These are phyloP conservation scores for Litsea cubeba DNA, from an alignment of 164 flowering plant species.

Conservation along the genomic window DNA sequence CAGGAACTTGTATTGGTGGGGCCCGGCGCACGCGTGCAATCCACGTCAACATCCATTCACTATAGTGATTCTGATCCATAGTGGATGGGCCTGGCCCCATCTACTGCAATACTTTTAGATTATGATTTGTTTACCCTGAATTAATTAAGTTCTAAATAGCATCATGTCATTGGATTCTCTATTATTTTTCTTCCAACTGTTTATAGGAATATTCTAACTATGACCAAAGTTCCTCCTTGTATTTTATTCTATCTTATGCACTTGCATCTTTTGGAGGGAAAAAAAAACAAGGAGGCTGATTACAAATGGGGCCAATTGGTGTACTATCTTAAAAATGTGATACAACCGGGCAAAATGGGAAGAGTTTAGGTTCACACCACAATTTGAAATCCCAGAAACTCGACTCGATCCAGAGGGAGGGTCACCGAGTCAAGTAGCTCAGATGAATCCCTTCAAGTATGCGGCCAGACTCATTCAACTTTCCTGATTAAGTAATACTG, in stretches of 20 bases:
- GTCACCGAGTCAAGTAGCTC: too few species aligned
- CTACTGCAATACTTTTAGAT: not conserved
- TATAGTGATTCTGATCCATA: not conserved
- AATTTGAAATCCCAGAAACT: too few species aligned
- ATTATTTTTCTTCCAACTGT: not conserved
- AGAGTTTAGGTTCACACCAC: too few species aligned
- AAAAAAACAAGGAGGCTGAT: too few species aligned
- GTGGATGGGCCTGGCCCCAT: not conserved
- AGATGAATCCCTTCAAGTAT: too few species aligned
- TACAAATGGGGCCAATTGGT: too few species aligned
- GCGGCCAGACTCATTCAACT: too few species aligned
- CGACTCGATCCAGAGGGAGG: too few species aligned
- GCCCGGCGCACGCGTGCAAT: not conserved
- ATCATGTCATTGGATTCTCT: not conserved
- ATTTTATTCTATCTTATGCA: not conserved
- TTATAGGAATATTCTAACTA: not conserved
- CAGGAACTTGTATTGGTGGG: not conserved
- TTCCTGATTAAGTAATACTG: too few species aligned
- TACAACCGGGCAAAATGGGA: too few species aligned
- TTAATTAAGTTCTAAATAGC: too few species aligned
- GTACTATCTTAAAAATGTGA: too few species aligned
- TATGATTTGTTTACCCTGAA: not conserved
- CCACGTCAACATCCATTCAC: not conserved
- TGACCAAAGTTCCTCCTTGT: not conserved
- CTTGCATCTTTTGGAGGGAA: not conserved